Evolutionary conservation across 768 basidiomycete species (phyloP).

Genomic region (Boletus rufocinnamomeus): DNA sequence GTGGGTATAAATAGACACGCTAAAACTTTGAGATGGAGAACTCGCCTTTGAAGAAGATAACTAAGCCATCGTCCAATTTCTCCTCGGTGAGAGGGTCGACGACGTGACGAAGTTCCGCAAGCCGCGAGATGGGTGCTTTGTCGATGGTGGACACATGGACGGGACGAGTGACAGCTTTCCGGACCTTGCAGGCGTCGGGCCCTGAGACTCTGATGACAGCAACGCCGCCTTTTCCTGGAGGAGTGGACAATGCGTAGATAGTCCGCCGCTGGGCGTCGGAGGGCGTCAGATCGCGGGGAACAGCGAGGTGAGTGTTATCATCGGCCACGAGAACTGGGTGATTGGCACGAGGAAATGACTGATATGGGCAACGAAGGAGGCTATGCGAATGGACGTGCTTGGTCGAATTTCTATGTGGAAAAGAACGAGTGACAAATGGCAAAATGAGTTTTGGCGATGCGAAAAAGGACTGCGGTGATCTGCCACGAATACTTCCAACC

Average conservation of each 20-base stretch:
- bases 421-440: conserved; percentile 12
- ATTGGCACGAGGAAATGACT: conserved; percentile 7
- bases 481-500: conserved; percentile 4
- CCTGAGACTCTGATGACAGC: conserved; percentile 85
- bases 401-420: conserved; percentile 33
- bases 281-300: conserved; percentile 19
- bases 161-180: conserved; percentile 56
- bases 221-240: conserved; percentile 82
- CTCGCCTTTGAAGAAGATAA: conserved; percentile 79
- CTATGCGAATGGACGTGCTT: conserved; percentile 15
- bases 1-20: conserved; percentile 1
- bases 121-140: conserved; percentile 56
- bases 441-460: conserved; percentile 7
- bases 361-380: conserved; percentile 19
- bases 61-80: conserved; percentile 75
- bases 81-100: conserved; percentile 62
- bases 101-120: conserved; percentile 68
- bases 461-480: conserved; percentile 4
- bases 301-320: background rate
- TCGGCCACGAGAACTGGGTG: background rate
- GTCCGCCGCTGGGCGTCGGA: conserved; percentile 65
- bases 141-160: conserved; percentile 3
- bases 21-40: background rate
- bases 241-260: conserved; percentile 87
- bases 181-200: conserved; percentile 64